Percentiles rank a stretch among this genome's conserved stretches.
Conservation (phyloP, 345 rosid species). For the Eucalyptus cloeziana region DNA sequence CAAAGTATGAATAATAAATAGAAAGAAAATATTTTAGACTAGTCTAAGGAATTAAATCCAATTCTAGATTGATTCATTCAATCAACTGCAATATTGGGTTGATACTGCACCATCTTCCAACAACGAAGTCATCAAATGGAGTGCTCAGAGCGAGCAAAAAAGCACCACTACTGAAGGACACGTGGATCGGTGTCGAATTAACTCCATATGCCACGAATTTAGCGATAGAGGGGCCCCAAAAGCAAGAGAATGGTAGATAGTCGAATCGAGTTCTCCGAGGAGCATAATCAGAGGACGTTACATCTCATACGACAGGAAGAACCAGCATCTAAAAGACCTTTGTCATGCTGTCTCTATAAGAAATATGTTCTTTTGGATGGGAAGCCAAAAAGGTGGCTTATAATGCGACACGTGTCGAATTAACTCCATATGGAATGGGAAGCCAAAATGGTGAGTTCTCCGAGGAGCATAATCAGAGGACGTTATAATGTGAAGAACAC, state of each 20-base stretch:
- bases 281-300: background rate
- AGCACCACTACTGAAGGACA: background rate
- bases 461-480: too few relatives aligned
- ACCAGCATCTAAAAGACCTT: background rate
- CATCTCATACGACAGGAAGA: background rate
- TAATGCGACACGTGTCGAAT: too few relatives aligned
- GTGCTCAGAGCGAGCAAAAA: background rate
- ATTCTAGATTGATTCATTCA: too few relatives aligned
- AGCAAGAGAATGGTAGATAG: background rate
- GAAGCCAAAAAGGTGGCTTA: background rate
- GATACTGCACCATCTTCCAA: too few relatives aligned
- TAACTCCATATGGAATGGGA: too few relatives aligned
- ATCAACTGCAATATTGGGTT: too few relatives aligned
- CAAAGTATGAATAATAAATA: too few relatives aligned
- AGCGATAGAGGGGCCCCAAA: background rate
- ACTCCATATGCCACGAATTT: background rate
- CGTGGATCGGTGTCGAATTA: background rate
- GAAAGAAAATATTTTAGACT: too few relatives aligned
- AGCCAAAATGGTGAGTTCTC: too few relatives aligned
- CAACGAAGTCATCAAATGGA: background rate
- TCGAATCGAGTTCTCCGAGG: background rate
- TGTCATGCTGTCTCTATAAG: background rate
- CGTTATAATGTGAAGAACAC: too few relatives aligned
- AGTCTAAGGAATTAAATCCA: too few relatives aligned
- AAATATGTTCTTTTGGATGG: background rate